These are phyloP conservation scores for Triglochin maritima DNA, from an alignment of 106 monocot genomes.

Conservation along the genomic window DNA sequence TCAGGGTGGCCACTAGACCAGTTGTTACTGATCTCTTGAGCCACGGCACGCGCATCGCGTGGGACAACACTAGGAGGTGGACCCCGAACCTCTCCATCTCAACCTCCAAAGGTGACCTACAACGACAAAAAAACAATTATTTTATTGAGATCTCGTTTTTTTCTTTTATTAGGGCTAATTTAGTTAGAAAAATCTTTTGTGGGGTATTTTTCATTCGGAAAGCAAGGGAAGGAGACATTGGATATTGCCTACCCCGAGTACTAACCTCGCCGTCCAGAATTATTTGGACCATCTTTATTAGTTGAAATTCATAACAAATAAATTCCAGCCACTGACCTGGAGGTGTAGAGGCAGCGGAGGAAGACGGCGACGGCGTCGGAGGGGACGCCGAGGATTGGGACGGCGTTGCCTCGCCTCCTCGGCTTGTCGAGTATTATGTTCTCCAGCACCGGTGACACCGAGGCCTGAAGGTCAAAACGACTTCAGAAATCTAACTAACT, in stretches of 20 bases:
- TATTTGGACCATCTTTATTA: neutral
- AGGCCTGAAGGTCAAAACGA: constrained; percentile 23
- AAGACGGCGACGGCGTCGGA: constrained; percentile 61
- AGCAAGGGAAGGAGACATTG: no score
- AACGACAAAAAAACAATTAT: neutral
- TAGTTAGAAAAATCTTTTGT: neutral
- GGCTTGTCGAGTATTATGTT: constrained; percentile 16
- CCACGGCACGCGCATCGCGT: neutral
- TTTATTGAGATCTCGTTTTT: neutral
- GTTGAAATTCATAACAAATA: no score
- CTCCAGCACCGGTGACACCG: constrained; percentile 73
- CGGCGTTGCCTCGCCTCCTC: constrained; percentile 2
- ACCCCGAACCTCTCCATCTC: constrained; percentile 12
- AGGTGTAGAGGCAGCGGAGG: constrained; percentile 44
- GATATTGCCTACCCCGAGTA: no score
- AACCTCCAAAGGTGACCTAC: constrained; percentile 8
- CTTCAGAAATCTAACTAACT: neutral
- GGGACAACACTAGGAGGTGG: constrained; percentile 2
- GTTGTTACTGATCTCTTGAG: constrained; percentile 5
- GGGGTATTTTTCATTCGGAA: neutral
- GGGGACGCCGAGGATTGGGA: constrained; percentile 61
- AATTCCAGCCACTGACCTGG: constrained; percentile 13
- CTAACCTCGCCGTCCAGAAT: no score
- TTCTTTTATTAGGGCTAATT: no score
- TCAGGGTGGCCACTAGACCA: constrained; percentile 13